Base-by-base conservation (phyloP, 805 yeast species). In the Yarrowia sp. region DNA sequence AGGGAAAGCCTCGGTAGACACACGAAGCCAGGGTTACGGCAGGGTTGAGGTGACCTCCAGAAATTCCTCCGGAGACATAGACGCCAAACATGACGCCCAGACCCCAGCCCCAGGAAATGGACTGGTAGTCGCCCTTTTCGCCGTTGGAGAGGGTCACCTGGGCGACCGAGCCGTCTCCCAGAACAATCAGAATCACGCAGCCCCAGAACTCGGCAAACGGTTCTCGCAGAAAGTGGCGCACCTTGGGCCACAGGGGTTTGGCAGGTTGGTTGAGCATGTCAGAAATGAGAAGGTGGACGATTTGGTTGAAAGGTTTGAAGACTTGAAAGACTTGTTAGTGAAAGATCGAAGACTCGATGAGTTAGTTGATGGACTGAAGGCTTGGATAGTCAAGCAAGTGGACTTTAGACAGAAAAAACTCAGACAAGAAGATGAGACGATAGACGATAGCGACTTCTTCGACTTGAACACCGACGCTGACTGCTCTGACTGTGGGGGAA, bases 1-100 rank as follows among this genome's bases (percentile, higher is more conserved):
- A 78, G 22, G 87, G 87, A 72, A 85, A 85, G 10, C 83, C 83
- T 75, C 88, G 80, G 72, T 78, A 85, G 9, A 82, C 73, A 70
- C 83, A 84, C 73, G 82, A 79, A 10, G 82, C 75, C 10, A 85
- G 61, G 0, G 87, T 84, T 43, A 84, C 81, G 69, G 85, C 84
- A 2, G 87, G 87, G 74, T 85, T 85, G 70, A 85, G 73, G 75
- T 85, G 88, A 16, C 85, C 88, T 73, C 87, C 87, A 49, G 87
- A 83, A 64, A 84, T 78, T 72, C 88, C 88, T 69, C 86, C 86
- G 48, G 85, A 79, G 11, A 79, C 78, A 67, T 80, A 78, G 73
- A 83, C 83, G 67, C 87, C 88, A 73, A 84, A 74, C 73, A 83
- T 82, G 50, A 83, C 86, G 0, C 85, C 87, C 49, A 83, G 77